Evolutionary conservation across 116 monocot genomes (phyloP).

Genomic region (Trichopus zeylanicus): DNA sequence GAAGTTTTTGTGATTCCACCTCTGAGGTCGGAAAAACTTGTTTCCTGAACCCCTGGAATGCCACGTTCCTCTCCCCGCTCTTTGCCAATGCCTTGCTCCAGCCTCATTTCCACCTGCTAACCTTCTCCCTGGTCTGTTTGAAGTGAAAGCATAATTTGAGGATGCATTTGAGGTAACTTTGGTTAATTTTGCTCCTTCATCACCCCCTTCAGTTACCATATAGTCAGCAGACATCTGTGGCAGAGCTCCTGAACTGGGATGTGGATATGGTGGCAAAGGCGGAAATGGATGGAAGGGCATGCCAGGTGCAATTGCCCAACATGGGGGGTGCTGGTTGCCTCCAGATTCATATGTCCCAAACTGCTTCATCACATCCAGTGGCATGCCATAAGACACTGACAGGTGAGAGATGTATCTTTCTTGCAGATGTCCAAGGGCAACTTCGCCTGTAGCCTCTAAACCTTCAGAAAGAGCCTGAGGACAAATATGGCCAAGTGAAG

Average conservation of each 20-base stretch:
- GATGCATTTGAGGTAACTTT: background rate
- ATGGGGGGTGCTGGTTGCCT: slow-evolving; percentile 1
- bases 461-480: slow-evolving; percentile 2
- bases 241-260: slow-evolving; percentile 3
- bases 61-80: slow-evolving; percentile 16
- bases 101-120: background rate
- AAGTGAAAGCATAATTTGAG: background rate
- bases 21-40: slow-evolving; percentile 10
- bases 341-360: slow-evolving; percentile 23
- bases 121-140: slow-evolving; percentile 4
- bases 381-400: slow-evolving; percentile 50
- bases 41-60: slow-evolving; percentile 9
- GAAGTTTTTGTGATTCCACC: slow-evolving; percentile 13
- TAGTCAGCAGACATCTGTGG: background rate
- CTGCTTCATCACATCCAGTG: slow-evolving; percentile 29
- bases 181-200: background rate
- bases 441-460: slow-evolving; percentile 4
- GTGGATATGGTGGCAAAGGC: slow-evolving; percentile 53
- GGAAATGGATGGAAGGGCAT: slow-evolving; percentile 71
- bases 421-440: slow-evolving; percentile 20
- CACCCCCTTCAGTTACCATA: background rate
- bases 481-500: background rate
- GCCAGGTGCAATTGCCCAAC: slow-evolving; percentile 48
- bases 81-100: background rate
- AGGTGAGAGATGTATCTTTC: slow-evolving; percentile 40